phyloP scores from a whole-genome alignment of 2,329 filamentous ascomycete species.

The Aspergillus candidus region DNA sequence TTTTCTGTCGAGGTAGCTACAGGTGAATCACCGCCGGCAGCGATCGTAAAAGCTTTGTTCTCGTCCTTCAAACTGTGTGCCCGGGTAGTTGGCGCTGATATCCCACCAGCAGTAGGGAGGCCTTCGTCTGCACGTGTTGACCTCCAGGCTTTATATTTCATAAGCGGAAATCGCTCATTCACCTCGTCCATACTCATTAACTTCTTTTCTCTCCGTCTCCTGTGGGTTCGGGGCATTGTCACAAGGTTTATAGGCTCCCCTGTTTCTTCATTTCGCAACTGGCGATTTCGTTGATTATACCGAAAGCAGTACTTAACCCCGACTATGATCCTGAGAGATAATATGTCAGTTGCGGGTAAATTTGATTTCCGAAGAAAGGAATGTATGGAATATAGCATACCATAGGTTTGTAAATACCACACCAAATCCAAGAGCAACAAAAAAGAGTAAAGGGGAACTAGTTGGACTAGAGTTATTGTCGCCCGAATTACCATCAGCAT shows the following conservation, averaged over 20 bases:
- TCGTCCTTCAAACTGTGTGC: conserved; percentile 67
- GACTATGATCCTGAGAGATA: conserved; percentile 81
- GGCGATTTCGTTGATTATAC: conserved; percentile 90
- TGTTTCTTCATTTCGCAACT: conserved; percentile 67
- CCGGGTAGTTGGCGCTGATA: conserved; percentile 64
- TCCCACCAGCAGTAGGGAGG: conserved; percentile 74
- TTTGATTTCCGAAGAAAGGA: not conserved
- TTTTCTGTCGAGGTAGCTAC: conserved; percentile 17
- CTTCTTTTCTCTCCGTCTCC: conserved; percentile 91
- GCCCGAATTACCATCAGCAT: conserved; percentile 22
- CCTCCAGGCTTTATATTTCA: conserved; percentile 95
- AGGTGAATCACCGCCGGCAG: conserved; percentile 17
- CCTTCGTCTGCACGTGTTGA: conserved; percentile 76
- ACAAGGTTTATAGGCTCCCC: conserved; percentile 85
- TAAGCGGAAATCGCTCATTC: conserved; percentile 91
- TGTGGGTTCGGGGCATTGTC: conserved; percentile 75
- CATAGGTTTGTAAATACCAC: conserved; percentile 98
- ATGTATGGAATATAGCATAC: conserved; percentile 49
- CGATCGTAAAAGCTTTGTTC: conserved; percentile 37
- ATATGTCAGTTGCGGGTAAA: conserved; percentile 6
- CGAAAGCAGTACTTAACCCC: conserved; percentile 99
- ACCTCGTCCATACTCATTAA: conserved; percentile 99
- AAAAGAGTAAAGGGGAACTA: conserved; percentile 76
- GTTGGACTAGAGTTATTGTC: conserved; percentile 47
- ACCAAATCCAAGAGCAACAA: conserved; percentile 91